phyloP scores from a whole-genome alignment of 139 green algal genomes.

The Ulvella scutata region DNA sequence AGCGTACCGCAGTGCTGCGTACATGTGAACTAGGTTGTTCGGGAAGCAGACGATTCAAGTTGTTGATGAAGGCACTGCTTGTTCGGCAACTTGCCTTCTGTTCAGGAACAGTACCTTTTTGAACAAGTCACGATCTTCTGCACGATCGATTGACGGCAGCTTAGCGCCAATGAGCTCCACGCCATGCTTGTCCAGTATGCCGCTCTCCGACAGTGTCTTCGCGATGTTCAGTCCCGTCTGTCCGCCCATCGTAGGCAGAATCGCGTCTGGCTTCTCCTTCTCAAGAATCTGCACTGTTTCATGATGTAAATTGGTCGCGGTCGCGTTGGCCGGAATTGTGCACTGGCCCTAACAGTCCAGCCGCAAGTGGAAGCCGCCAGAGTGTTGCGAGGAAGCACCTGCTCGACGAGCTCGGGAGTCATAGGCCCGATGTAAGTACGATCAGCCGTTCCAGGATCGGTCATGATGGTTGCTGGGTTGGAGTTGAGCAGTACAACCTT shows the following conservation, averaged over 20 bases:
- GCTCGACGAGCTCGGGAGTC: slow-evolving; percentile 79
- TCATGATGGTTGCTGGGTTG: slow-evolving; percentile 99
- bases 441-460: slow-evolving; percentile 90
- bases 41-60: too few species aligned
- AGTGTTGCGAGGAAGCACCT: slow-evolving; percentile 27
- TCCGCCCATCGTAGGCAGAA: slow-evolving; percentile 97
- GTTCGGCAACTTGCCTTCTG: too few species aligned
- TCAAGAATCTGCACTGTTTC: background rate
- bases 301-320: too few species aligned
- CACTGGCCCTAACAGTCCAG: background rate
- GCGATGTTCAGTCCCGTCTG: slow-evolving; percentile 96
- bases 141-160: slow-evolving; percentile 93
- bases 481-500: slow-evolving; percentile 92
- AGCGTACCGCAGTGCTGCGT: too few species aligned
- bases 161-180: slow-evolving; percentile 98
- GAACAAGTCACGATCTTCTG: slow-evolving; percentile 95
- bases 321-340: background rate
- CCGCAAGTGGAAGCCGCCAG: background rate
- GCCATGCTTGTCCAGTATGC: slow-evolving; percentile 76
- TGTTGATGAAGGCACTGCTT: too few species aligned
- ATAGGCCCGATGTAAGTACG: slow-evolving; percentile 96
- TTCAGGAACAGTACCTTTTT: slow-evolving; percentile 35
- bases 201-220: slow-evolving; percentile 75
- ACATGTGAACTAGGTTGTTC: too few species aligned
- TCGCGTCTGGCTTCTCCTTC: slow-evolving; percentile 86